Base-by-base conservation (phyloP, 768 basidiomycete species). In the Kwoniella sp. region DNA sequence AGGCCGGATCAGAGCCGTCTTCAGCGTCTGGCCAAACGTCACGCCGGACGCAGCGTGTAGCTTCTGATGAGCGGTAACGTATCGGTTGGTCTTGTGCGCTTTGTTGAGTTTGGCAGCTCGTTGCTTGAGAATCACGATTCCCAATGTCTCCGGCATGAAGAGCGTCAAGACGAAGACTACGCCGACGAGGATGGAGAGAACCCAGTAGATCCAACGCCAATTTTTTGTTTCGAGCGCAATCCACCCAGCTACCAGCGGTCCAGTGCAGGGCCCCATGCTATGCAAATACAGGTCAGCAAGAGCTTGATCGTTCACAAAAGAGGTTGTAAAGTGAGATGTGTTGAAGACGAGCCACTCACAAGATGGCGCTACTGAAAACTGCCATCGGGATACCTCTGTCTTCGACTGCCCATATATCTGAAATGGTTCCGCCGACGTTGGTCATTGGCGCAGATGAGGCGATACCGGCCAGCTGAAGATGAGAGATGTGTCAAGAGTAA, bases 1-100 rank as follows among this genome's bases (percentile, higher is more conserved):
- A 0, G 92, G 91, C n/a, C 90, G 85, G 12, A 83, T 79, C 25
- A 92, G 79, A 0, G 89, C 84, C 63, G 81, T 85, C 0, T 66
- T 50, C 63, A 92, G 80, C 37, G 90, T 83, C 0, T 73, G 55
- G 4, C 28, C 69, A 22, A 59, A 63, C 29, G 75, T 73, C 13
- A 69, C 59, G 12, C 63, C 52, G 48, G 70, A 59, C n/a, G 67
- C 70, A 1, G 41, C 50, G 17, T 73, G 70, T 34, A 51, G 22
- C 28, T 60, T 60, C 31, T 60, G 48, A 23, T 76, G 73, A 34
- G 66, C 70, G 34, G 63, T 75, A 68, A 67, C 68, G 77, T 57
- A 78, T 61, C 23, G 65, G 53, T 67, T 51, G 25, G 74, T 70
- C 11, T 71, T 69, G 55, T 75, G 73, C 37, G 70, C 64, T 58